Percentiles rank a stretch among this genome's conserved stretches.
phyloP scores from a whole-genome alignment of 2,329 filamentous ascomycete species.

The Annulohypoxylon truncatum region DNA sequence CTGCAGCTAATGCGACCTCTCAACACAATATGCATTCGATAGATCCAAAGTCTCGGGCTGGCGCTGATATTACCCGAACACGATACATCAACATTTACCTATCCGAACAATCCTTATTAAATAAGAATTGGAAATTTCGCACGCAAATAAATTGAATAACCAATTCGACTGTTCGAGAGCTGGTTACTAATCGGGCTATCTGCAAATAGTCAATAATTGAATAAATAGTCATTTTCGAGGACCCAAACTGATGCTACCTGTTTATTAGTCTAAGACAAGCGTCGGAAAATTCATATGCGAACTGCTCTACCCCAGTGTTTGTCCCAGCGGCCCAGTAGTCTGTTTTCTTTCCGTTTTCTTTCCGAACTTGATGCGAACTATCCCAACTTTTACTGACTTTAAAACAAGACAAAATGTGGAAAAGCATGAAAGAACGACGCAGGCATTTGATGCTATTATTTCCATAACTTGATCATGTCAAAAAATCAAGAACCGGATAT shows the following conservation, averaged over 20 bases:
- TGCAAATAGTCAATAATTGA: slow-evolving; percentile 18
- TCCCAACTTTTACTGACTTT: not conserved
- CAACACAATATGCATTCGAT: slow-evolving; percentile 21
- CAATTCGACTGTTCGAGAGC: not conserved
- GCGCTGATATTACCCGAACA: slow-evolving; percentile 20
- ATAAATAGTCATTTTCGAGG: slow-evolving; percentile 4
- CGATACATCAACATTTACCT: not conserved
- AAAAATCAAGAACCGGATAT: not conserved
- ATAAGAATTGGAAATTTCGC: not conserved
- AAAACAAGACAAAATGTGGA: slow-evolving; percentile 13
- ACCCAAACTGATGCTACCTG: slow-evolving; percentile 15
- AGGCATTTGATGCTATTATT: no score
- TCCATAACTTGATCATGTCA: not conserved
- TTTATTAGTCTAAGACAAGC: slow-evolving; percentile 37
- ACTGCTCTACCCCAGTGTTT: not conserved
- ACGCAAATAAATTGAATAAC: not conserved
- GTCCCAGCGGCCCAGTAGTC: slow-evolving; percentile 1
- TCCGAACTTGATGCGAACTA: not conserved
- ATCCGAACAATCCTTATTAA: not conserved
- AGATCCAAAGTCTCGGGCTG: slow-evolving; percentile 32
- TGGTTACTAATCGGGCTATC: not conserved
- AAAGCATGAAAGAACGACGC: slow-evolving; percentile 4
- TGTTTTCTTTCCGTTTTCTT: slow-evolving; percentile 15
- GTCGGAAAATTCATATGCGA: slow-evolving; percentile 21
- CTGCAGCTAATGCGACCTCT: slow-evolving; percentile 22